Conservation (phyloP, 2,329 filamentous ascomycete species). For the Aspergillus proliferans region DNA sequence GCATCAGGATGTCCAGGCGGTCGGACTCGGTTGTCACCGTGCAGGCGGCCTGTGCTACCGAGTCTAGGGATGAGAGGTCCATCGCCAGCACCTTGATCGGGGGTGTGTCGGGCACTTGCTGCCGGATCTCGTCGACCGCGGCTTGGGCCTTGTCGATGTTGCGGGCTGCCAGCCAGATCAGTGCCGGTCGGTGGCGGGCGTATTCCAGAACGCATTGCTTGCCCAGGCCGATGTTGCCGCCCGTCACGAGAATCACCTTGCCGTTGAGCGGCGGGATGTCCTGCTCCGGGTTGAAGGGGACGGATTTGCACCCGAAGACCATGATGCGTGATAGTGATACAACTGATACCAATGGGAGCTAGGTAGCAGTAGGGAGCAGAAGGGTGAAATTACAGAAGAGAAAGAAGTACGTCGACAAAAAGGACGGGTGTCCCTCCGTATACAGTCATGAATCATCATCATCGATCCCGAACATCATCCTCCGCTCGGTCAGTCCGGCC, state of each 20-base stretch:
- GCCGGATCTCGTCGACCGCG: conserved; percentile 33
- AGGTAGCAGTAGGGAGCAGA: too few relatives aligned
- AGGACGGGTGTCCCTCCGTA: too few relatives aligned
- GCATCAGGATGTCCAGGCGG: conserved; percentile 42
- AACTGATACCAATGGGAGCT: too few relatives aligned
- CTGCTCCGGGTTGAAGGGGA: conserved; percentile 23
- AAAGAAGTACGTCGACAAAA: too few relatives aligned
- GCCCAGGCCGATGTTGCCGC: conserved; percentile 43
- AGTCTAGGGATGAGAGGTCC: conserved; percentile 42
- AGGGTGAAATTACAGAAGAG: too few relatives aligned
- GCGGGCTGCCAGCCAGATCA: conserved; percentile 30
- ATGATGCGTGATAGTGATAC: too few relatives aligned
- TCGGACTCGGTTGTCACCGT: conserved; percentile 28
- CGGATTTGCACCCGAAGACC: too few relatives aligned
- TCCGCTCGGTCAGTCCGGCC: too few relatives aligned
- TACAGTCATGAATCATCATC: too few relatives aligned
- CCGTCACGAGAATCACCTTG: conserved; percentile 45
- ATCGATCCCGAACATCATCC: too few relatives aligned
- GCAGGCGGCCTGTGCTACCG: conserved; percentile 37
- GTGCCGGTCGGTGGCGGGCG: conserved; percentile 34
- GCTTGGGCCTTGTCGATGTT: conserved; percentile 27
- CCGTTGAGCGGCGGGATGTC: conserved; percentile 35
- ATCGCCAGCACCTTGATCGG: conserved; percentile 34
- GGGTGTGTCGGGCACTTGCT: conserved; percentile 15
- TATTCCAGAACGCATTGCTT: conserved; percentile 33